Evolutionary conservation across 257 asterid genomes (phyloP).

Genomic region (Craterostigma plantagineum): DNA sequence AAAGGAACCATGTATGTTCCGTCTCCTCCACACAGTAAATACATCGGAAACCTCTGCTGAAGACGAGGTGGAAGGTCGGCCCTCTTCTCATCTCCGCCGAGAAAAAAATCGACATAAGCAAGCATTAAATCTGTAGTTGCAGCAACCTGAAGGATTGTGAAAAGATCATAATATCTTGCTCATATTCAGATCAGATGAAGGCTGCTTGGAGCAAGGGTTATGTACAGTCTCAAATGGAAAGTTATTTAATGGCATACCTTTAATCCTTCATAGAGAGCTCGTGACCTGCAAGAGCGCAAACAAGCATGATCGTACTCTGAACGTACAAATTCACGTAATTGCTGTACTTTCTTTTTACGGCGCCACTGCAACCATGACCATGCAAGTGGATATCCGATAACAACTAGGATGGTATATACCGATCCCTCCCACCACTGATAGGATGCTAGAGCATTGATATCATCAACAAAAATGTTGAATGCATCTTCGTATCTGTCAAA

Average conservation of each 20-base stretch:
- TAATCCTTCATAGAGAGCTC: constrained; percentile 93
- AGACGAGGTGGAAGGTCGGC: constrained; percentile 82
- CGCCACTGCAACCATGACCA: constrained; percentile 99
- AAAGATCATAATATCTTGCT: too few relatives aligned
- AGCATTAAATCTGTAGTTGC: constrained; percentile 95
- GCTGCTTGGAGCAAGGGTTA: too few relatives aligned
- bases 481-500: constrained; percentile 83
- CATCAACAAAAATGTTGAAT: constrained; percentile 79
- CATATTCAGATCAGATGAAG: too few relatives aligned
- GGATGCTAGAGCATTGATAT: constrained; percentile 72
- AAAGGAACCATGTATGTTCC: constrained; percentile 96
- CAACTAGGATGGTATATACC: constrained; percentile 58
- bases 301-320: constrained; percentile 90
- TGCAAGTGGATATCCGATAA: constrained; percentile 80
- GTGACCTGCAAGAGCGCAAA: constrained; percentile 97
- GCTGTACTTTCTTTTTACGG: constrained; percentile 70
- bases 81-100: constrained; percentile 97
- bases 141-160: too few relatives aligned
- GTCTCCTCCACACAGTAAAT: constrained; percentile 85
- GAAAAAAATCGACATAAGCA: constrained; percentile 82
- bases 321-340: constrained; percentile 84
- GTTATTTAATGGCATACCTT: constrained; percentile 39
- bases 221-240: background rate
- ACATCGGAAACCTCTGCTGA: constrained; percentile 72
- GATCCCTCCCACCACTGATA: constrained; percentile 99